Conservation (phyloP, 306 rosid species). For the Arachis hypogaea region DNA sequence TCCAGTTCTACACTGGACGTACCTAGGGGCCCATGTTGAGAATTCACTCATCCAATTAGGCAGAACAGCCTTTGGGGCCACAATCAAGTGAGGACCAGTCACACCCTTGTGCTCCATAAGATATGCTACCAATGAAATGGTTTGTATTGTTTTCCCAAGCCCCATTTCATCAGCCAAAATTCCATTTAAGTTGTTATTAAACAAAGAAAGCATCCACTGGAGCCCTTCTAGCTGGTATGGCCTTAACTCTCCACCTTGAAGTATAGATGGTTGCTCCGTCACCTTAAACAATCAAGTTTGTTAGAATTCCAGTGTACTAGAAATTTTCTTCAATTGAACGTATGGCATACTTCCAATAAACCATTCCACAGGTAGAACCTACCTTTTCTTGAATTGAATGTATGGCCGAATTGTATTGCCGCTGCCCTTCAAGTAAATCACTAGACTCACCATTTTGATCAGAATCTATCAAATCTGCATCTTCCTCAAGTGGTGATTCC, state of each 20-base stretch:
- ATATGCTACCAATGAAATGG: slow-evolving; percentile 83
- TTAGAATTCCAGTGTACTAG: slow-evolving; percentile 34
- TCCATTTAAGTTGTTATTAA: slow-evolving; percentile 88
- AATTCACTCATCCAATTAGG: slow-evolving; percentile 92
- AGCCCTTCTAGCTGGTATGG: slow-evolving; percentile 89
- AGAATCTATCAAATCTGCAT: slow-evolving; percentile 64
- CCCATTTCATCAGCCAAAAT: slow-evolving; percentile 98
- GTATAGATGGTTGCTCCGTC: slow-evolving; percentile 83
- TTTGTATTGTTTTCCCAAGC: slow-evolving; percentile 91
- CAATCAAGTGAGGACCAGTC: slow-evolving; percentile 87
- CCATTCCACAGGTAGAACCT: background rate
- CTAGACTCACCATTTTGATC: slow-evolving; percentile 63
- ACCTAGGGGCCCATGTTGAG: slow-evolving; percentile 91
- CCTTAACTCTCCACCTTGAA: slow-evolving; percentile 91
- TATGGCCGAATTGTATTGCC: slow-evolving; percentile 91
- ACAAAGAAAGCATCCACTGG: slow-evolving; percentile 95
- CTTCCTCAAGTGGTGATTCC: slow-evolving; percentile 64
- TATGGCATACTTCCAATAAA: slow-evolving; percentile 7
- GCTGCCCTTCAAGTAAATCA: slow-evolving; percentile 95
- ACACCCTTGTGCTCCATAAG: slow-evolving; percentile 81
- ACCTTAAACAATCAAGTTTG: slow-evolving; percentile 51
- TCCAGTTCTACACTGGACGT: slow-evolving; percentile 24
- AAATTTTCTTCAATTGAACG: slow-evolving; percentile 22
- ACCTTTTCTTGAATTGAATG: slow-evolving; percentile 95
- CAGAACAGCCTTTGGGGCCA: slow-evolving; percentile 93